Evolutionary conservation across 352 stramenopile genomes (phyloP), one percentile per base, ranked within the genome.

Genomic region (Pythium aristosporum): DNA sequence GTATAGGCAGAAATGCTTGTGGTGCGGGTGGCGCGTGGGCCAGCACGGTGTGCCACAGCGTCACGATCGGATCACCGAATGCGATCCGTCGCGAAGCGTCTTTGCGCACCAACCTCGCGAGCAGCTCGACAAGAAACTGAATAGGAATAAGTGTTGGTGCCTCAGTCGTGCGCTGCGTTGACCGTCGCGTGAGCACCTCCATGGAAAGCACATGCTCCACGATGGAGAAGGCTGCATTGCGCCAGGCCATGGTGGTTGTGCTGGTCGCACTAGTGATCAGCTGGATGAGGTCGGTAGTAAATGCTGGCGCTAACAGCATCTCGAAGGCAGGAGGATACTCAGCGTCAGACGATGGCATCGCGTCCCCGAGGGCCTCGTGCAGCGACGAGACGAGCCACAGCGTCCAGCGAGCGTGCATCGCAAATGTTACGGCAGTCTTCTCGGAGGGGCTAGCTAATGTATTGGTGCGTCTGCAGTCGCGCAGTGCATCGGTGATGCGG

Each of bases 41-140:
- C 15, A 65, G 43, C 10, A 55, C 36, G 3, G 59, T 70, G 3
- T 65, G 50, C 63, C 63, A 70, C 5, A 70, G 12, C 5, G 49
- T 66, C 8, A 3, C 23, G 11, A 58, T 41, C 16, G 42, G n/a
- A 6, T 39, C 28, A 3, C 37, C 42, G 15, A 63, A 50, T 1
- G 54, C 49, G 12, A 61, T 23, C 7, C 46, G 28, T 23, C 36
- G 23, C 5, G 39, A 23, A 1, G 28, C 47, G 6, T 68, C 47
- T 36, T 50, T 61, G 4, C 39, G 15, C 6, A 58, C 10, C 13
- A 46, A 21, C 5, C 34, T 21, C 8, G 52, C 53, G 7, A 68
- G 34, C 18, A 49, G 25, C 18, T 68, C 61, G 18, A 62, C 36
- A 8, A 62, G 25, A 46, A 57, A 58, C 15, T 48, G 52, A 15